Percentiles rank a stretch among this genome's conserved stretches.
Evolutionary conservation across 306 rosid genomes (phyloP).

Genomic region (Phaseolus lunatus): DNA sequence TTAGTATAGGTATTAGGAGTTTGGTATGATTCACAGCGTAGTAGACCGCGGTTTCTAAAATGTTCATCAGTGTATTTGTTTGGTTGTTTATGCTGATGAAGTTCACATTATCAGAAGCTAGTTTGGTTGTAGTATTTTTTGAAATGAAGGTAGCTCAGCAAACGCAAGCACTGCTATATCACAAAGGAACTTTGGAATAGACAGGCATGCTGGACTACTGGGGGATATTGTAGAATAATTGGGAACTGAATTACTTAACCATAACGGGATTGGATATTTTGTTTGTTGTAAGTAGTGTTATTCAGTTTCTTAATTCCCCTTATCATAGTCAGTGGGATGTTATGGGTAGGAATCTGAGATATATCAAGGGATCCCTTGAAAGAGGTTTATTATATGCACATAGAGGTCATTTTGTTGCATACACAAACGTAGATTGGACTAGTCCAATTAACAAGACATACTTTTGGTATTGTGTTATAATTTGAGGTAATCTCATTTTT

Average conservation of each 20-base stretch:
- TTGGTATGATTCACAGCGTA: background rate
- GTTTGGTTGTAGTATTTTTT: background rate
- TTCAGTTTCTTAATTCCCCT: background rate
- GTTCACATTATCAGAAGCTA: background rate
- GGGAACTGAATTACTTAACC: background rate
- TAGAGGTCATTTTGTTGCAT: background rate
- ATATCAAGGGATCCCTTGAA: background rate
- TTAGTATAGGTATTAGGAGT: no score
- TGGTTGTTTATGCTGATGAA: background rate
- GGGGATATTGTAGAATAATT: background rate
- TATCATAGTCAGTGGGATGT: background rate
- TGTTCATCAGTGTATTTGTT: background rate
- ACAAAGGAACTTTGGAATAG: background rate
- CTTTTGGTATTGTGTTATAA: background rate
- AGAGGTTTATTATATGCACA: background rate
- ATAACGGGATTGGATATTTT: background rate
- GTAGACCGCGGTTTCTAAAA: background rate
- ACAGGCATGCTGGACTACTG: background rate
- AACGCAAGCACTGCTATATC: background rate
- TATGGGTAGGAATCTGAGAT: background rate
- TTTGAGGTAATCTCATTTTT: background rate
- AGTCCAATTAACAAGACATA: background rate
- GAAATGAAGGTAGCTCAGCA: background rate
- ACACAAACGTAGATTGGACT: constrained; percentile 5
- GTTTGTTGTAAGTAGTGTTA: background rate